Evolutionary conservation across 441 rosid genomes (phyloP).

Genomic region (Populus hybrid): DNA sequence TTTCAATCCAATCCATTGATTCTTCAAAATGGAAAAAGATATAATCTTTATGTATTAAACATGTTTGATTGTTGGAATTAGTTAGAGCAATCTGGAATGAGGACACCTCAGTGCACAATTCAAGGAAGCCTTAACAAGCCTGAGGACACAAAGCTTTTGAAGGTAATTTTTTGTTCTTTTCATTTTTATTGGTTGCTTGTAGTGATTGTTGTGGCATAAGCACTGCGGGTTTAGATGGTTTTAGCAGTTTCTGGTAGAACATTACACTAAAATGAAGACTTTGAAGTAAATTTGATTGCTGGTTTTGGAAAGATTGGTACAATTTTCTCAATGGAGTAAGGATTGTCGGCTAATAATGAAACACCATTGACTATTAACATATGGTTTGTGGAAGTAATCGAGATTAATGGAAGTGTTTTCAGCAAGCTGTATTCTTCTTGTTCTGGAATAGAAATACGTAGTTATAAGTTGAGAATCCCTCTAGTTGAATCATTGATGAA

Average conservation of each 20-base stretch:
- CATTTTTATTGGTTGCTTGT: neutral
- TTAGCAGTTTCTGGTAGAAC: neutral
- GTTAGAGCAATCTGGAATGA: conserved; percentile 81
- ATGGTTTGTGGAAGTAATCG: neutral
- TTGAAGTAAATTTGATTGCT: neutral
- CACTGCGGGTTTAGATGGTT: neutral
- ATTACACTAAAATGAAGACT: neutral
- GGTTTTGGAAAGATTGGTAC: neutral
- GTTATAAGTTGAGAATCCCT: neutral
- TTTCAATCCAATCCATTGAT: neutral
- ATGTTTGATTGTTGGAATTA: conserved; percentile 28
- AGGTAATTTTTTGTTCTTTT: conserved; percentile 34
- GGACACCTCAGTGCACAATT: conserved; percentile 88
- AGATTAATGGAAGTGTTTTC: neutral
- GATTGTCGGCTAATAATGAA: neutral
- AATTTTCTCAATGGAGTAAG: neutral
- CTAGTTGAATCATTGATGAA: neutral
- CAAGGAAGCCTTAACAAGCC: conserved; percentile 74
- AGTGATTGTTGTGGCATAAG: neutral
- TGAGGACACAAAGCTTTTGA: conserved; percentile 39
- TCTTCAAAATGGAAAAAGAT: neutral
- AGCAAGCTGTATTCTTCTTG: neutral
- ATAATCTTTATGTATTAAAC: neutral
- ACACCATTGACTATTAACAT: neutral
- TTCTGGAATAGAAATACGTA: neutral